These are phyloP conservation scores for Neonectria faginata DNA, from an alignment of 2,329 filamentous ascomycete genomes.

Conservation along the genomic window DNA sequence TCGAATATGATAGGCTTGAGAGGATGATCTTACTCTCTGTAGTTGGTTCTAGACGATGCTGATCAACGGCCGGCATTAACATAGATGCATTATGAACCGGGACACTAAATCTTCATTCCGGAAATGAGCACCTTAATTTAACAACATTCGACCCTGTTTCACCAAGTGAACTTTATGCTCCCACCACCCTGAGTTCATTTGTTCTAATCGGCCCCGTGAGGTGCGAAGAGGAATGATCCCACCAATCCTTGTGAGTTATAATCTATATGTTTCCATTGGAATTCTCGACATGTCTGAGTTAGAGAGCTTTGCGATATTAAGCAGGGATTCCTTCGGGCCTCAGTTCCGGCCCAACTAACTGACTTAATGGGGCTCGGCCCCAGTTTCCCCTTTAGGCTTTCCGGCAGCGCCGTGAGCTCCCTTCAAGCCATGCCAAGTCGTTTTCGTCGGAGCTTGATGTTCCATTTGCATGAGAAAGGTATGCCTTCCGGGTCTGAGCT, in stretches of 20 bases:
- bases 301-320: not conserved
- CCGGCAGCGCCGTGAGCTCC: not conserved
- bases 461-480: conserved; percentile 2
- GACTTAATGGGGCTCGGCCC: not conserved
- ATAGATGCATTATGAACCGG: not conserved
- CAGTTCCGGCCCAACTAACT: not conserved
- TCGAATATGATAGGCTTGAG: not conserved
- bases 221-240: not conserved
- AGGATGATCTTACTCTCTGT: not conserved
- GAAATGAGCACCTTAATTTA: not conserved
- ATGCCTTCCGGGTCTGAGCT: not conserved
- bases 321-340: not conserved
- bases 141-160: not conserved
- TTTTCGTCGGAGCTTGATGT: conserved; percentile 3
- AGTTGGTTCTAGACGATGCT: not conserved
- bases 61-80: not conserved
- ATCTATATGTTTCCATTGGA: not conserved
- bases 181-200: too few species aligned
- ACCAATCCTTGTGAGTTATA: not conserved
- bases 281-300: not conserved
- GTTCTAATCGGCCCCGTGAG: not conserved
- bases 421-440: not conserved
- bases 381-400: conserved; percentile 1
- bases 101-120: not conserved
- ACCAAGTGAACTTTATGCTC: not conserved